Conservation (phyloP, 805 yeast genomes). For the Barnettozyma sp. region DNA sequence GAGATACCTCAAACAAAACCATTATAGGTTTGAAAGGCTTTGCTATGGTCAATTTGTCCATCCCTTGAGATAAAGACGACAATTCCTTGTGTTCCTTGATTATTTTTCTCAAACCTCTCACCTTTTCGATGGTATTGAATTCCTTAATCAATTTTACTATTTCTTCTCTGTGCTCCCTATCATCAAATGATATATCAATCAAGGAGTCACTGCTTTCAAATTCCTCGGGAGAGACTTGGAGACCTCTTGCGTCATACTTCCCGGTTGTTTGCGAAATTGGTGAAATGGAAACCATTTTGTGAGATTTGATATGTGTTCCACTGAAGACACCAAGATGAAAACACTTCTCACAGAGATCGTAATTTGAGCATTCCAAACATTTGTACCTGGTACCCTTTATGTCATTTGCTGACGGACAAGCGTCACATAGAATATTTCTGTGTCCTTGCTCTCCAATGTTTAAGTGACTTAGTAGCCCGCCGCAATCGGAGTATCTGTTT, state of each 20-base stretch:
- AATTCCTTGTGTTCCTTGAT: background rate
- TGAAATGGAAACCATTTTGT: slow-evolving; percentile 2
- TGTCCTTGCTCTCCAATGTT: slow-evolving; percentile 4
- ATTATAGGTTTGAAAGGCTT: background rate
- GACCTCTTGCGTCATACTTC: background rate
- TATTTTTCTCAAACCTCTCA: background rate
- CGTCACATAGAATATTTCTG: slow-evolving; percentile 12
- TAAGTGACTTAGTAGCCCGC: too few relatives aligned
- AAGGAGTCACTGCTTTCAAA: slow-evolving; percentile 4
- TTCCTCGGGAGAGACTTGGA: background rate
- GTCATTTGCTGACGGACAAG: slow-evolving; percentile 2
- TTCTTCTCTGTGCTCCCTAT: slow-evolving; percentile 5
- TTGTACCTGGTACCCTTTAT: slow-evolving; percentile 5
- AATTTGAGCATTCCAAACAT: slow-evolving; percentile 5
- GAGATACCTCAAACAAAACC: background rate
- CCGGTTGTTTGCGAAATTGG: background rate
- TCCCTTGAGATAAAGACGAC: background rate
- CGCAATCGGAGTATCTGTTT: too few relatives aligned
- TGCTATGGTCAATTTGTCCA: background rate
- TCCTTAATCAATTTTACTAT: background rate
- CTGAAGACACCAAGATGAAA: background rate
- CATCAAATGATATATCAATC: slow-evolving; percentile 3
- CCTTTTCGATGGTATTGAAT: slow-evolving; percentile 4
- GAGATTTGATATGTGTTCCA: background rate
- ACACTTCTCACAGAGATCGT: slow-evolving; percentile 5